A percentile compares a stretch with the other conserved stretches of the same genome.
Evolutionary conservation across 2,329 filamentous ascomycete species (phyloP).

Genomic region (Fusarium robinianum): DNA sequence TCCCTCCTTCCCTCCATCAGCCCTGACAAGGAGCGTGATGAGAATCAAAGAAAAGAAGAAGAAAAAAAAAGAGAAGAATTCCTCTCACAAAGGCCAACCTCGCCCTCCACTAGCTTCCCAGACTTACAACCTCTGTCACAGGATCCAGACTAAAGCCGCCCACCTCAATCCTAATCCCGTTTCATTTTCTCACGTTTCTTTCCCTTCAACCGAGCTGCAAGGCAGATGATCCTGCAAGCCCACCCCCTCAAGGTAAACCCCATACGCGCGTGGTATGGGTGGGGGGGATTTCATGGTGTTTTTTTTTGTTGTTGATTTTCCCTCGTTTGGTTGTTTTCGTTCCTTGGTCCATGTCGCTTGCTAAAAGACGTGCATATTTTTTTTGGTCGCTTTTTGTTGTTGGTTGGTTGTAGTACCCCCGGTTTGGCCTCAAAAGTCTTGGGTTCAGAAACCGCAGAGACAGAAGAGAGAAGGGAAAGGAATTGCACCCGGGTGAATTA

Average conservation of each 20-base stretch:
- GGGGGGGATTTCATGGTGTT: too few relatives aligned
- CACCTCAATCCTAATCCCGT: slow-evolving; percentile 37
- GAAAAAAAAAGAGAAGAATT: too few relatives aligned
- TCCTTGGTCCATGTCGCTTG: not conserved
- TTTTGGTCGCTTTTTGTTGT: not conserved
- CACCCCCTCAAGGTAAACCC: slow-evolving; percentile 11
- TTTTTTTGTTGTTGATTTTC: slow-evolving; percentile 6
- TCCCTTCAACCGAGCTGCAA: slow-evolving; percentile 35
- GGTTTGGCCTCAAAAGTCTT: too few relatives aligned
- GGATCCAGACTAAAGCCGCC: slow-evolving; percentile 37
- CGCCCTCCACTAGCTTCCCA: slow-evolving; percentile 21
- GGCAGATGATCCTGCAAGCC: too few relatives aligned
- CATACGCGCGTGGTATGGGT: too few relatives aligned
- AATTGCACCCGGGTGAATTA: slow-evolving; percentile 1
- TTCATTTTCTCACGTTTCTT: slow-evolving; percentile 18
- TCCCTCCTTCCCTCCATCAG: slow-evolving; percentile 1
- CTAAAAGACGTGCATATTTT: too few relatives aligned
- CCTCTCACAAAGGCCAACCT: too few relatives aligned
- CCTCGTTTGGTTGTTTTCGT: too few relatives aligned
- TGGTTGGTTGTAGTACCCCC: too few relatives aligned
- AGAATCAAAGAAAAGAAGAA: slow-evolving; percentile 9
- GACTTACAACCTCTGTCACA: slow-evolving; percentile 23
- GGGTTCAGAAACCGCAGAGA: too few relatives aligned
- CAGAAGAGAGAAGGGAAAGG: too few relatives aligned
- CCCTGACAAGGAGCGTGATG: slow-evolving; percentile 2